These are phyloP conservation scores for Podila epicladia DNA, from an alignment of 192 early-diverging fungal species.

Conservation along the genomic window DNA sequence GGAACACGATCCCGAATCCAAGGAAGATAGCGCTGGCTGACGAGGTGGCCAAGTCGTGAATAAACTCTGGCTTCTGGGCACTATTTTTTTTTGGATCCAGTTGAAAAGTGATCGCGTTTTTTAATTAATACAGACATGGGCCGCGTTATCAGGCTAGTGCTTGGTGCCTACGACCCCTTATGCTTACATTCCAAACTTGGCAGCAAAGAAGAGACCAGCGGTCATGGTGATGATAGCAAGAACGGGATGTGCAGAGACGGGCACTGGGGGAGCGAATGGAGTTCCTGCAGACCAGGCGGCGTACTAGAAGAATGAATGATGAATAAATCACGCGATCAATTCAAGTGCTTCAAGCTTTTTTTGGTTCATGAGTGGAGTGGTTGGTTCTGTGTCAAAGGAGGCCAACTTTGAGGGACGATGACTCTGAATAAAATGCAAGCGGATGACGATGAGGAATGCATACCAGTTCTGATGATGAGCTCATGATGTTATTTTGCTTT, in stretches of 20 bases:
- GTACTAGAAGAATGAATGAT: conserved; percentile 6
- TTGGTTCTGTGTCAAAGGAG: background rate
- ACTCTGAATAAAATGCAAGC: too few species aligned
- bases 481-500: background rate
- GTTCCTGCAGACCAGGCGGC: conserved; percentile 39
- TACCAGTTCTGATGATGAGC: background rate
- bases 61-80: conserved; percentile 21
- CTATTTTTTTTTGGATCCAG: conserved; percentile 4
- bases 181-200: conserved; percentile 45
- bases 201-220: conserved; percentile 40
- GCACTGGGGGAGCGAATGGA: conserved; percentile 29
- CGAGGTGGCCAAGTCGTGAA: conserved; percentile 16
- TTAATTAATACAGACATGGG: background rate
- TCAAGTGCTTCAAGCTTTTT: background rate
- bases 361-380: background rate
- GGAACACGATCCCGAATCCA: conserved; percentile 42
- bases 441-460: background rate
- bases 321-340: background rate
- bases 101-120: too few species aligned
- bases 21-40: conserved; percentile 26
- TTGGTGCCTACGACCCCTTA: background rate
- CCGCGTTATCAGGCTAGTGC: background rate
- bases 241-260: conserved; percentile 23
- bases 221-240: conserved; percentile 20
- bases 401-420: too few species aligned